These are phyloP conservation scores for Cruciata laevipes DNA, from an alignment of 257 asterid genomes.

Conservation along the genomic window DNA sequence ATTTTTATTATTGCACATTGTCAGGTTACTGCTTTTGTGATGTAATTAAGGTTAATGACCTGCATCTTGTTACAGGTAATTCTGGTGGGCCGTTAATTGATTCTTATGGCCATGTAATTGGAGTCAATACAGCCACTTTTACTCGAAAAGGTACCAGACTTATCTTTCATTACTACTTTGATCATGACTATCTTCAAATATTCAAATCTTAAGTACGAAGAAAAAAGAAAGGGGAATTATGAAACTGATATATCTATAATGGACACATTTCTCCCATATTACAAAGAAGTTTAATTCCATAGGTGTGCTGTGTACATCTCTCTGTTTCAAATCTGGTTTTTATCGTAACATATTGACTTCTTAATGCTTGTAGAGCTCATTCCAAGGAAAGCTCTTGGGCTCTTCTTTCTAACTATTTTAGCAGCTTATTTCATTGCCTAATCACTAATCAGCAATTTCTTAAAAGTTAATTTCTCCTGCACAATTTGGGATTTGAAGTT, in stretches of 20 bases:
- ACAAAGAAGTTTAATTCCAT: no score
- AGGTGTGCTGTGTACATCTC: no score
- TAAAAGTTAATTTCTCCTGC: neutral
- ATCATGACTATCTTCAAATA: no score
- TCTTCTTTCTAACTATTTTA: neutral
- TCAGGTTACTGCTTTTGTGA: neutral
- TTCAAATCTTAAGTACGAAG: no score
- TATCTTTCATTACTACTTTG: neutral
- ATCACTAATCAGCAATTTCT: neutral
- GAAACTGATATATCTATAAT: no score
- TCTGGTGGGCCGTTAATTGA: constrained; percentile 85
- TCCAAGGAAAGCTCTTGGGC: neutral
- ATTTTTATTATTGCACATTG: neutral
- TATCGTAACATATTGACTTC: no score
- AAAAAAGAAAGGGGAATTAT: no score
- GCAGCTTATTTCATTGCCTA: neutral
- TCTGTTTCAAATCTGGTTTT: no score
- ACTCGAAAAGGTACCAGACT: constrained; percentile 64
- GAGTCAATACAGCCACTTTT: constrained; percentile 84
- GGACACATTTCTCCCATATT: neutral
- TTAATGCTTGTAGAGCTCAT: no score
- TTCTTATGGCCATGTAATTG: constrained; percentile 75
- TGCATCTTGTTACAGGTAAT: constrained; percentile 40
- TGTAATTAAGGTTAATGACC: neutral
- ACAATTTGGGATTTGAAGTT: neutral